Conservation (phyloP, 805 yeast genomes). For the Dipodascus albidus region DNA sequence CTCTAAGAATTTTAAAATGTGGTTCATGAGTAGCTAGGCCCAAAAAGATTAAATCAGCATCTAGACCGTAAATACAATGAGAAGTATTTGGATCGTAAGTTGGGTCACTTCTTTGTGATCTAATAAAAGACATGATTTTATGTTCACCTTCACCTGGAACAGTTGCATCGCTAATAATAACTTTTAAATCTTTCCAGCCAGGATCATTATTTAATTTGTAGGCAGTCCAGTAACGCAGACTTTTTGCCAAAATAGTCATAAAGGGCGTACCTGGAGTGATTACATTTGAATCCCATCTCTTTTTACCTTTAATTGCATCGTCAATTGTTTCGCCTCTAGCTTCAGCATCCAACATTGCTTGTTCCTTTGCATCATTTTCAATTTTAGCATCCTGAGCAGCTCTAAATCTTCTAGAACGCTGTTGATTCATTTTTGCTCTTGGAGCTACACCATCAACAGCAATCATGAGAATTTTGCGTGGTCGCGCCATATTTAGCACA, state of each 20-base stretch:
- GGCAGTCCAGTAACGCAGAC: slow-evolving; percentile 85
- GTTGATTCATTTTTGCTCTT: slow-evolving; percentile 96
- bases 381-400: slow-evolving; percentile 82
- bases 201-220: slow-evolving; percentile 82
- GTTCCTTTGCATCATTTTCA: slow-evolving; percentile 51
- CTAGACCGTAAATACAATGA: slow-evolving; percentile 96
- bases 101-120: slow-evolving; percentile 80
- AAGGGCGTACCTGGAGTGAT: slow-evolving; percentile 99
- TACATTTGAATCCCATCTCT: slow-evolving; percentile 86
- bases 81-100: slow-evolving; percentile 83
- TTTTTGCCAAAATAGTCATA: slow-evolving; percentile 79
- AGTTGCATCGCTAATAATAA: slow-evolving; percentile 86
- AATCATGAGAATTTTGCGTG: slow-evolving; percentile 82
- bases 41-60: slow-evolving; percentile 93
- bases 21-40: slow-evolving; percentile 98
- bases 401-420: slow-evolving; percentile 84
- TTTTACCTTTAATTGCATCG: slow-evolving; percentile 57
- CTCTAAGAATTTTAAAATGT: slow-evolving; percentile 85
- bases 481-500: slow-evolving; percentile 87
- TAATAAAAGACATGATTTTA: slow-evolving; percentile 89
- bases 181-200: slow-evolving; percentile 84
- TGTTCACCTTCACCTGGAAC: slow-evolving; percentile 99
- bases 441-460: slow-evolving; percentile 99
- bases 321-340: slow-evolving; percentile 66
- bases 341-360: slow-evolving; percentile 46